phyloP scores from a whole-genome alignment of 345 rosid species.

The Gossypium rotundifolium region DNA sequence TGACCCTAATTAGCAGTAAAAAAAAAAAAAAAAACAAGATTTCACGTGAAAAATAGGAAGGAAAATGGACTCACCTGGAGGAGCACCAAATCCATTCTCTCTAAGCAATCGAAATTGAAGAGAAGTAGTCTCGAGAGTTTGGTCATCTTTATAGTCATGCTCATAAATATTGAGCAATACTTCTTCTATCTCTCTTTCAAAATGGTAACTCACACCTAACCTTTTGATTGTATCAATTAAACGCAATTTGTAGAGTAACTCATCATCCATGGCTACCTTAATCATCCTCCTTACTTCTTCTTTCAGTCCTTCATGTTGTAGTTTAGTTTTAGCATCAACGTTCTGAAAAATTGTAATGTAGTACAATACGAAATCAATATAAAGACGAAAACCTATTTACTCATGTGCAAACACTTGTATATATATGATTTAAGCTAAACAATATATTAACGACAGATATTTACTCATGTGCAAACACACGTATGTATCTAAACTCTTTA shows the following conservation, averaged over 20 bases:
- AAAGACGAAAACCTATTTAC: too few species aligned
- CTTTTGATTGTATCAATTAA: slow-evolving; percentile 28
- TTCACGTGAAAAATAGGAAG: background rate
- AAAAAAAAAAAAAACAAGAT: background rate
- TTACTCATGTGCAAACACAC: too few species aligned
- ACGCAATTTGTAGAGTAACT: background rate
- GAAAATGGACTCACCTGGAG: background rate
- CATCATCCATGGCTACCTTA: background rate
- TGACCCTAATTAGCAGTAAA: too few species aligned
- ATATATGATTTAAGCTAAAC: too few species aligned
- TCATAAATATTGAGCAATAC: background rate
- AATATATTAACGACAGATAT: too few species aligned
- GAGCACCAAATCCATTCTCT: background rate
- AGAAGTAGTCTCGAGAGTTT: background rate
- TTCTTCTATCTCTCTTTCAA: slow-evolving; percentile 10
- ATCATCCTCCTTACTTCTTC: slow-evolving; percentile 23
- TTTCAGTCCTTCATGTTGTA: background rate
- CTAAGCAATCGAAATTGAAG: background rate
- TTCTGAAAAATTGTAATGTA: background rate
- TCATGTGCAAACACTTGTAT: too few species aligned
- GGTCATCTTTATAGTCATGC: background rate
- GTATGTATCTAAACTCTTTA: background rate
- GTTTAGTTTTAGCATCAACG: background rate
- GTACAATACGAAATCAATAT: background rate
- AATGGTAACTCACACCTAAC: slow-evolving; percentile 21